These are phyloP conservation scores for Aspergillus sp. DNA, from an alignment of 2,329 filamentous ascomycete species.

Conservation along the genomic window DNA sequence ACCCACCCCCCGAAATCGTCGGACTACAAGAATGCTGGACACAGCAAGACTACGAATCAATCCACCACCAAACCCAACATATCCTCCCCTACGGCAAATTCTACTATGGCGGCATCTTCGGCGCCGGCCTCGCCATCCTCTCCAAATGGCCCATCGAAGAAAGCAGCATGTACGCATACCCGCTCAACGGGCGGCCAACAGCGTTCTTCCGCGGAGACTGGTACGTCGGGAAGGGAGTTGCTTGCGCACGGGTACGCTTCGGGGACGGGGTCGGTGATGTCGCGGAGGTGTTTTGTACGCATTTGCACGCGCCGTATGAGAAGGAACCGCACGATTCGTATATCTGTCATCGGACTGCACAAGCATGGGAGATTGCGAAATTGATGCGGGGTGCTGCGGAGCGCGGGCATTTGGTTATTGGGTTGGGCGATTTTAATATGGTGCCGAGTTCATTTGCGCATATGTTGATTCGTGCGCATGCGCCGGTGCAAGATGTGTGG, in stretches of 20 bases:
- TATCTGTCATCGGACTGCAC: slow-evolving; percentile 79
- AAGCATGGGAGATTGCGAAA: slow-evolving; percentile 92
- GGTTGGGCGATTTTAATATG: slow-evolving; percentile 95
- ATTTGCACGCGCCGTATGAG: slow-evolving; percentile 85
- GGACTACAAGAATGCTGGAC: slow-evolving; percentile 96
- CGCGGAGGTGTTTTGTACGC: slow-evolving; percentile 87
- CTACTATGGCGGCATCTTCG: slow-evolving; percentile 83
- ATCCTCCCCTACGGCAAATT: slow-evolving; percentile 88
- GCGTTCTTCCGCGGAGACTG: slow-evolving; percentile 94
- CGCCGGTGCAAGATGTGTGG: slow-evolving; percentile 78
- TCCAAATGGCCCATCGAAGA: slow-evolving; percentile 90
- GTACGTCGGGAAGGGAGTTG: slow-evolving; percentile 93
- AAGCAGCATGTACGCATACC: slow-evolving; percentile 76
- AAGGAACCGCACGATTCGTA: slow-evolving; percentile 74
- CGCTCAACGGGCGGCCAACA: slow-evolving; percentile 87
- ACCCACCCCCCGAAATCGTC: slow-evolving; percentile 72
- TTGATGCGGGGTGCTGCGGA: slow-evolving; percentile 75
- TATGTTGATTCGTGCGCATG: slow-evolving; percentile 69
- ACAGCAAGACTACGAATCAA: slow-evolving; percentile 71
- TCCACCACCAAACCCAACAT: slow-evolving; percentile 64
- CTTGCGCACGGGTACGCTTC: slow-evolving; percentile 70
- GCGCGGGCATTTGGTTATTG: slow-evolving; percentile 74
- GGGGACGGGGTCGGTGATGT: slow-evolving; percentile 59
- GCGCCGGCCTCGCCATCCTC: slow-evolving; percentile 79
- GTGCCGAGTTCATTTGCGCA: slow-evolving; percentile 79